Evolutionary conservation across 805 yeast genomes (phyloP), one percentile per base, ranked within the genome.

Genomic region (Yamadazyma akitaensis): DNA sequence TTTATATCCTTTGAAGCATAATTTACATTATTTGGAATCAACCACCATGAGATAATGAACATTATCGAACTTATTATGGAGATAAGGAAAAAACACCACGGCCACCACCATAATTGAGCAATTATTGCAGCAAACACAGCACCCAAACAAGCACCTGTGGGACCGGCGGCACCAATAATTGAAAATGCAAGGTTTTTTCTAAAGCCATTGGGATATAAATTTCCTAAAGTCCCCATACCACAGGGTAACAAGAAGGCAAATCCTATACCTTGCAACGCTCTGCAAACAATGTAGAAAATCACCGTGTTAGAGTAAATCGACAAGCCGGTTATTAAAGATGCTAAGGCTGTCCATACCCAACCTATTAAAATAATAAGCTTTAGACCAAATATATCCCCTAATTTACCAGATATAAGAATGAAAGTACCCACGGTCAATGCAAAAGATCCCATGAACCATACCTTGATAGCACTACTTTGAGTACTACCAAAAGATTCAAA

Each of bases 321-420:
- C 2, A 85, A 55, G 0, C 91, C 92, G 2, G 79, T 73, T 16
- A 86, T 62, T 40, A 84, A 52, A 1, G 82, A 67, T 85, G 89
- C 82, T 0, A 84, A 28, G 0, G 73, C 55, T 2, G 75, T 63
- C 80, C 86, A 76, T 6, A 62, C 40, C 62, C 81, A 81, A 0
- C 92, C 89, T 4, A 69, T 54, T 0, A 80, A 36, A 44, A 82
- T 69, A n/a, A 80, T 62, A 35, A 60, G 65, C 48, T 80, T 81
- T 44, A 83, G 68, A 0, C 94, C 94, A 53, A 78, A 80, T 11
- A 85, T 67, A 56, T 86, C 95, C 30, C 95, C 94, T 39, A 84
- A 57, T 42, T 82, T 72, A 8, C 94, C 94, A 32, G 85, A 76
- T 4, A 82, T 68, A 32, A 86, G 61, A 42, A 86, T 85, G 51